Evolutionary conservation across 768 basidiomycete genomes (phyloP), one percentile per base, ranked within the genome.

Genomic region (Tricholomella constricta): DNA sequence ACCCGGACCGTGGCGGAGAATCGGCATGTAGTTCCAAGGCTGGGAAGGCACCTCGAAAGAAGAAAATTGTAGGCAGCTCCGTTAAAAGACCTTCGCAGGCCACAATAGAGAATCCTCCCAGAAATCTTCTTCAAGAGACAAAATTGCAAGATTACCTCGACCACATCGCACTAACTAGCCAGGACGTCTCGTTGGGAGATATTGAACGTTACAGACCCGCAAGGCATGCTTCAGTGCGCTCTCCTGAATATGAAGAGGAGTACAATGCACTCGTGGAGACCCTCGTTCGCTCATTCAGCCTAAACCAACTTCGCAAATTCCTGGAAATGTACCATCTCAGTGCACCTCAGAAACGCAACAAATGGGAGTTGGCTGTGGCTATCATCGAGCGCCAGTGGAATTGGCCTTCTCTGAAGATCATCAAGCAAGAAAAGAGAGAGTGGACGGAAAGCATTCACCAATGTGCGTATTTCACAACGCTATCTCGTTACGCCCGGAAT

Each of bases 361-460:
- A 80, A 60, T 61, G 65, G 52, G 61, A 72, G 32, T 71, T 68
- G 58, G 80, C 78, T 35, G 72, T 72, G 40, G 70, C 74, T 43
- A 82, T 90, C 55, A 76, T 91, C 23, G 83, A 88, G 64, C 69
- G 78, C 53, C 70, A 75, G 51, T 92, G 89, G 89, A 73, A 72
- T 23, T 90, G 86, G 87, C 82, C 84, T 6, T 80, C 84, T 23
- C 63, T 88, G 48, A 68, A 72, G 40, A 74, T 78, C 26, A 72
- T 86, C 6, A 74, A 79, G 61, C 78, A 76, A 61, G 68, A 76
- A 47, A 73, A 71, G 61, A 72, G 72, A 41, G 82, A 83, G 44
- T 70, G 69, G 65, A 83, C 74, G 14, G 81, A 84, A 63, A 62
- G 77, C 3, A 63, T 69, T 17, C 65, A 69, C 35, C 69, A 76